Conservation (phyloP, 2,329 filamentous ascomycete genomes). For the Cytospora piceae region DNA sequence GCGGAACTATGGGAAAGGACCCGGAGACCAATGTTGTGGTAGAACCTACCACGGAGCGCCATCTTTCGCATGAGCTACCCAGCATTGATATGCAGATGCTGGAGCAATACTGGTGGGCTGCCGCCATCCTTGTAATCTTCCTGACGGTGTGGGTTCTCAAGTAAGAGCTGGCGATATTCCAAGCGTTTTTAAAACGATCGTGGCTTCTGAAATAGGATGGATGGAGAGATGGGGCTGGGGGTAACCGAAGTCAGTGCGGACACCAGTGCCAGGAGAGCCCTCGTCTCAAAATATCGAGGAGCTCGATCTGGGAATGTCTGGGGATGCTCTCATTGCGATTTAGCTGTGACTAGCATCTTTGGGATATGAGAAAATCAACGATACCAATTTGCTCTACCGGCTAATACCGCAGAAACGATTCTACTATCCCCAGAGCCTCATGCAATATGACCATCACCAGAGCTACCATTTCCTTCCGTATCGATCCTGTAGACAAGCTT, state of each 20-base stretch:
- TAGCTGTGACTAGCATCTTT: not conserved
- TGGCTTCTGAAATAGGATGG: too few species aligned
- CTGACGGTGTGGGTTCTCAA: not conserved
- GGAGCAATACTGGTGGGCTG: conserved; percentile 18
- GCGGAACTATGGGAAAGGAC: not conserved
- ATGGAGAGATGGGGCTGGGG: not conserved
- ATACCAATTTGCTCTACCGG: not conserved
- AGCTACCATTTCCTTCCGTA: conserved; percentile 17
- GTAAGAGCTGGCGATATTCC: not conserved
- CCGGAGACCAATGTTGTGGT: too few species aligned
- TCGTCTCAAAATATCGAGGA: not conserved
- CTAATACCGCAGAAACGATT: not conserved
- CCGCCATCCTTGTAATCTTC: not conserved
- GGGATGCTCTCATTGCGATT: not conserved
- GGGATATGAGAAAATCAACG: not conserved
- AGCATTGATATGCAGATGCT: not conserved
- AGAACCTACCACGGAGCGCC: too few species aligned
- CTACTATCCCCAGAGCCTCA: not conserved
- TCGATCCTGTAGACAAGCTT: conserved; percentile 42
- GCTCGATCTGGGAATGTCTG: not conserved
- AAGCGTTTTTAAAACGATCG: too few species aligned
- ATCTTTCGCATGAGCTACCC: not conserved
- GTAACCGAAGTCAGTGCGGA: not conserved
- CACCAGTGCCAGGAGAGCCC: not conserved
- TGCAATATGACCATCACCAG: conserved; percentile 21